Base-by-base conservation (phyloP, 352 stramenopile genomes). In the Pythium sp. region DNA sequence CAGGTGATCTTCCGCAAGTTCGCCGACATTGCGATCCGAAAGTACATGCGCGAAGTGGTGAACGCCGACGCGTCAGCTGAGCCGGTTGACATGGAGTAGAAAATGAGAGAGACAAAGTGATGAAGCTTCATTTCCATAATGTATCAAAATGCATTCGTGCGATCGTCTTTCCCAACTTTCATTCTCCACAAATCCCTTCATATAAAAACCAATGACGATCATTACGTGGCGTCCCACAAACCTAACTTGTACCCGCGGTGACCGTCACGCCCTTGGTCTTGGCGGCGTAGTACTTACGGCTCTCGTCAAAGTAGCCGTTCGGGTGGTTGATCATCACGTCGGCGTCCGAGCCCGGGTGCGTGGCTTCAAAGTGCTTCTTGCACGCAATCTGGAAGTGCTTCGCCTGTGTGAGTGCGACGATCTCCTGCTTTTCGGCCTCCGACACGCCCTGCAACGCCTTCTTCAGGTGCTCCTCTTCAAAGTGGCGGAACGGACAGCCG, bases 351-450 rank as follows among this genome's bases (percentile, higher is more conserved):
- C 90, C 79, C 0, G 89, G 81, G 78, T 99, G 97, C 22, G 86
- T 92, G 26, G 91, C 90, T 77, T 99, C 95, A 78, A 99, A 99
- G 77, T 99, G 97, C 61, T 97, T 93, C 63, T 97, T 90, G 87
- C 98, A 99, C 0, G 98, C 98, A n/a, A 99, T 83, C 75, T 99
- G 95, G 75, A 97, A 99, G 74, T 99, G 92, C 58, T 95, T 92
- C 14, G 87, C 87, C 73, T 98, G 90, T 57, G 96, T 93, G 5
- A 97, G 81, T 2, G 80, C 70, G 32, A 99, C 54, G 62, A 99
- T 99, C 20, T 96, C 86, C 28, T 98, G 88, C 68, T 97, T 96
- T 41, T 98, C 92, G 22, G 77, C 68, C 64, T 93, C 89, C 1
- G 75, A 61, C 2, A 93, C 69, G 24, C 95, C 89, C 20, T 89